Evolutionary conservation across 805 yeast genomes (phyloP).

Genomic region (Saturnispora mendoncae): DNA sequence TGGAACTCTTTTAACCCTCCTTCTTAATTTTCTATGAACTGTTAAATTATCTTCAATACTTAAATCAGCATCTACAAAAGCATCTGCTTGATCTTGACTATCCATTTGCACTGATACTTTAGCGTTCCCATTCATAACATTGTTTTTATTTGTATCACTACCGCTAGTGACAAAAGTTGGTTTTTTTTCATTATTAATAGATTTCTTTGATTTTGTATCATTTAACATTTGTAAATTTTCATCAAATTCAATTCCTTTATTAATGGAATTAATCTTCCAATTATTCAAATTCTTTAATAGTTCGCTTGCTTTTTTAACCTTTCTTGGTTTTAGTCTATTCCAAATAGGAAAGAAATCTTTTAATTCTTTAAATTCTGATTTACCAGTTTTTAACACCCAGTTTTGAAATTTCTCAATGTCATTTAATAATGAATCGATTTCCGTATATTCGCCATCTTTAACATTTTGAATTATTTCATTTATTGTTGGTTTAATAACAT

Average conservation of each 20-base stretch:
- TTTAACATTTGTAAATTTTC: background rate
- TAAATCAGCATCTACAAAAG: too few relatives aligned
- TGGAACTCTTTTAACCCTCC: slow-evolving; percentile 7
- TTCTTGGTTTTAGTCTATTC: slow-evolving; percentile 4
- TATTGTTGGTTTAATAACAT: slow-evolving; percentile 16
- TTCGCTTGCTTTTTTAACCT: slow-evolving; percentile 2
- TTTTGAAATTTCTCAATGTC: slow-evolving; percentile 28
- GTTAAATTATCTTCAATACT: too few relatives aligned
- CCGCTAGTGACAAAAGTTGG: background rate
- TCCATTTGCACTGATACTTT: too few relatives aligned
- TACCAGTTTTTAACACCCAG: slow-evolving; percentile 10
- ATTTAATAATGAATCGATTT: slow-evolving; percentile 22
- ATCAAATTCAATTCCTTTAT: background rate
- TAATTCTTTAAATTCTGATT: background rate
- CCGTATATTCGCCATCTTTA: slow-evolving; percentile 21
- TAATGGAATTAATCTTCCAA: background rate
- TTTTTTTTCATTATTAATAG: background rate
- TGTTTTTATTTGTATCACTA: background rate
- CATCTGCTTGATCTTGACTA: too few relatives aligned
- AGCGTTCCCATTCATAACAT: too few relatives aligned
- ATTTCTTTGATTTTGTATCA: background rate
- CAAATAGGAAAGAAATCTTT: background rate
- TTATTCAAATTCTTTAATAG: background rate
- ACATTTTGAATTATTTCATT: slow-evolving; percentile 23
- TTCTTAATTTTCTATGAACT: slow-evolving; percentile 1